Evolutionary conservation across 768 basidiomycete genomes (phyloP).

Genomic region (Aureoboletus auriporus): DNA sequence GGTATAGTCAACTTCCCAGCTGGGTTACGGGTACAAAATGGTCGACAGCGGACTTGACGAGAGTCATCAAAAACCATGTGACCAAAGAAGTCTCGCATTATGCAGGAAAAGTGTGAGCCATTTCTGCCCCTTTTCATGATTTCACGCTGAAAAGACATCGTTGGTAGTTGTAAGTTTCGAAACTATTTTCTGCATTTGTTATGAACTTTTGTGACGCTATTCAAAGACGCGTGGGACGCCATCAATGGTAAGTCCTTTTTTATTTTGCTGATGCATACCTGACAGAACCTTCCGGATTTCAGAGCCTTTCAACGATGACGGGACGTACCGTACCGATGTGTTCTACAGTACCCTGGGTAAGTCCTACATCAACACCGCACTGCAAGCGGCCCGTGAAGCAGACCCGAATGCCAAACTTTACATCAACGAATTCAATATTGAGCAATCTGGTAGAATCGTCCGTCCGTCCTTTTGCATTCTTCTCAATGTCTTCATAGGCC

Average conservation of each 20-base stretch:
- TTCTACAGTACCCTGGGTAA: slow-evolving; percentile 50
- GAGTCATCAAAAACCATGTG: slow-evolving; percentile 15
- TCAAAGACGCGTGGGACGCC: slow-evolving; percentile 20
- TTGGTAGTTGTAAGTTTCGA: slow-evolving; percentile 9
- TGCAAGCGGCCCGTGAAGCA: slow-evolving; percentile 30
- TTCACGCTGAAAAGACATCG: background rate
- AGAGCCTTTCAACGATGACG: slow-evolving; percentile 46
- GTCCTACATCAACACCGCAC: slow-evolving; percentile 45
- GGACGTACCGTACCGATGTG: slow-evolving; percentile 48
- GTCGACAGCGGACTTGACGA: slow-evolving; percentile 11
- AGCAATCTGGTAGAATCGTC: slow-evolving; percentile 17
- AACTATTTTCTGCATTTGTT: background rate
- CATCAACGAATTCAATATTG: slow-evolving; percentile 29
- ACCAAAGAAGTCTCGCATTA: slow-evolving; percentile 15
- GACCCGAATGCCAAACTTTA: slow-evolving; percentile 32
- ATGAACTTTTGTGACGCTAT: background rate
- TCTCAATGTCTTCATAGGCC: background rate
- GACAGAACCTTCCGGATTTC: background rate
- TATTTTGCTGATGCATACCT: background rate
- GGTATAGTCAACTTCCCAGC: slow-evolving; percentile 12
- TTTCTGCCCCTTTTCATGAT: background rate
- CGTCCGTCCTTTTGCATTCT: background rate
- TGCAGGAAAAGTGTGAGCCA: slow-evolving; percentile 9
- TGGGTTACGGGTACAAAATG: slow-evolving; percentile 14
- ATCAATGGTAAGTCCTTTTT: slow-evolving; percentile 11